Evolutionary conservation across 108 stramenopile species (phyloP).

Genomic region (Aurantiochytrium sp.): DNA sequence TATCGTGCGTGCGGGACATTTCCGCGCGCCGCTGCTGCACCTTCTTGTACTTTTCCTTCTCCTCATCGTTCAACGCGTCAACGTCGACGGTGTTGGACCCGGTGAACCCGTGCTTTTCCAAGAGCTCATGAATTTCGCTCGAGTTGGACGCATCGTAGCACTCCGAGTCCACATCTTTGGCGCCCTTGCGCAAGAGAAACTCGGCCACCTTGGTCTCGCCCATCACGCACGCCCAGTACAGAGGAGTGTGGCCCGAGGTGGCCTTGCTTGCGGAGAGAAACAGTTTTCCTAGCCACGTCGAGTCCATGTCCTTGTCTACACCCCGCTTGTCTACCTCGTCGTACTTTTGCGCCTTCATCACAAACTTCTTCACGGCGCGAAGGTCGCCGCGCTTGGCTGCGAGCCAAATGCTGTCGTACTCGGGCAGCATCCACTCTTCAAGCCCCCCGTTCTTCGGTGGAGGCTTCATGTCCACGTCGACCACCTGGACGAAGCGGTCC

Average conservation of each 20-base stretch:
- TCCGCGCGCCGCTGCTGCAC: neutral
- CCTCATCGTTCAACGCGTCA: neutral
- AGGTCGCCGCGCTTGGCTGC: conserved; percentile 24
- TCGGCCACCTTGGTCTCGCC: neutral
- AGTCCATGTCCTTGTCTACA: neutral
- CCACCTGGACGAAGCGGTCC: neutral
- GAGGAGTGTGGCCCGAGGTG: neutral
- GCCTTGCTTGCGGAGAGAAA: neutral
- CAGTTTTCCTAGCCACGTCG: conserved; percentile 22
- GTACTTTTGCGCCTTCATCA: neutral
- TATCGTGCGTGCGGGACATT: neutral
- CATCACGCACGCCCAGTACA: conserved; percentile 14
- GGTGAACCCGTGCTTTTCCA: neutral
- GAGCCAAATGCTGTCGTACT: conserved; percentile 25
- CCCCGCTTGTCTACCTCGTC: neutral
- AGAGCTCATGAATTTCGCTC: neutral
- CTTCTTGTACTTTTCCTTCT: neutral
- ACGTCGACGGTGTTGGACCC: neutral
- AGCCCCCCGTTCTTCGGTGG: neutral
- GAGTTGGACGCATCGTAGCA: neutral
- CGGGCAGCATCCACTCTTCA: neutral
- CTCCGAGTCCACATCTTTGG: neutral
- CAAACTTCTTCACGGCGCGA: neutral
- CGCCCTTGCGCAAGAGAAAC: conserved; percentile 6
- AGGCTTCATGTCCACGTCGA: neutral